Conservation (phyloP, 352 stramenopile genomes). For the Phytopythium chamaehyphon region DNA sequence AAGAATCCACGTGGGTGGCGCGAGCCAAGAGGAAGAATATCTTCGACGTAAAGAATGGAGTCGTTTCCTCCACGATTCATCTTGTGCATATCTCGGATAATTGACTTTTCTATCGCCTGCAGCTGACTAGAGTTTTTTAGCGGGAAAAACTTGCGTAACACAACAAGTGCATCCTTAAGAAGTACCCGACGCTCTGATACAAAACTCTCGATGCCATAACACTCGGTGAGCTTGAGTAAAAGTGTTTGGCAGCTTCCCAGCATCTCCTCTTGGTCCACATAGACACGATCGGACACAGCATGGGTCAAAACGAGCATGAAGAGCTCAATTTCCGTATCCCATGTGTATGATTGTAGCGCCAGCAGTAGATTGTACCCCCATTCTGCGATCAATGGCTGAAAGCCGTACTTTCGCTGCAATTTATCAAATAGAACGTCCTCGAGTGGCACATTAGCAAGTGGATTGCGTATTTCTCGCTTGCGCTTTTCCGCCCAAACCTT, state of each 20-base stretch:
- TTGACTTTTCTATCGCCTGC: slow-evolving; percentile 68
- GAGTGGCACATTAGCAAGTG: slow-evolving; percentile 31
- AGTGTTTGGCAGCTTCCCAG: slow-evolving; percentile 45
- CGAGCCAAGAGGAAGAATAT: slow-evolving; percentile 47
- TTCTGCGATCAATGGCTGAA: slow-evolving; percentile 76
- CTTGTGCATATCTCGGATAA: slow-evolving; percentile 80
- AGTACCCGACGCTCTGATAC: slow-evolving; percentile 44
- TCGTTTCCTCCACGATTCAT: slow-evolving; percentile 66
- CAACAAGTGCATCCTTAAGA: slow-evolving; percentile 69
- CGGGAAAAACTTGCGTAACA: slow-evolving; percentile 73
- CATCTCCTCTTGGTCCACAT: slow-evolving; percentile 70
- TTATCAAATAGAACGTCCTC: slow-evolving; percentile 77
- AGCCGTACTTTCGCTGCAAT: slow-evolving; percentile 74
- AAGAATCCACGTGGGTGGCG: slow-evolving; percentile 65
- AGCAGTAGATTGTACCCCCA: slow-evolving; percentile 86
- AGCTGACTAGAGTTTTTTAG: slow-evolving; percentile 70
- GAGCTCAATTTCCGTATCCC: slow-evolving; percentile 77
- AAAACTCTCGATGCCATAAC: slow-evolving; percentile 59
- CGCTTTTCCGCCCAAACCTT: slow-evolving; percentile 77
- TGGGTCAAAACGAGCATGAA: slow-evolving; percentile 70
- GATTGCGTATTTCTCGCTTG: slow-evolving; percentile 58
- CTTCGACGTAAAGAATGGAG: slow-evolving; percentile 69
- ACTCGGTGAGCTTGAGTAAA: slow-evolving; percentile 40
- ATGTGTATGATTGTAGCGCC: slow-evolving; percentile 56
- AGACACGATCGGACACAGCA: slow-evolving; percentile 65